Evolutionary conservation across 768 basidiomycete species (phyloP).

Genomic region (Hericium rajendrae): DNA sequence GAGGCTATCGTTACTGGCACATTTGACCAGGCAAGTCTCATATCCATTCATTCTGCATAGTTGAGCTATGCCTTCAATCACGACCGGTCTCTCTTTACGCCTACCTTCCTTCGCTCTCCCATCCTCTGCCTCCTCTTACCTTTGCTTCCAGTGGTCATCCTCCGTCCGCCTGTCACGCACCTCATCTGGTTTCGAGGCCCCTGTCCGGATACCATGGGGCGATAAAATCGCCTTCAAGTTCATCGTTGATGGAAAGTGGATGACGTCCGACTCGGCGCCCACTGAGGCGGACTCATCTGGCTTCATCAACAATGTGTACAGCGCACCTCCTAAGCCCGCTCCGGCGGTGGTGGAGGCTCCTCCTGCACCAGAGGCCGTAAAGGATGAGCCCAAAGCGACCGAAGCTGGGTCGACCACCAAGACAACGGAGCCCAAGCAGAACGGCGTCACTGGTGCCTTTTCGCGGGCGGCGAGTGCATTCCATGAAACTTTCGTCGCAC

Average conservation of each 20-base stretch:
- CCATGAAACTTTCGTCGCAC: background rate
- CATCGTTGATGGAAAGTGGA: constrained; percentile 27
- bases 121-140: constrained; percentile 6
- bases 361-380: background rate
- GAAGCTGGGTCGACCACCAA: background rate
- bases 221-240: constrained; percentile 25
- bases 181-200: constrained; percentile 19
- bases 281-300: constrained; percentile 19
- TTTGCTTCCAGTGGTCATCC: constrained; percentile 17
- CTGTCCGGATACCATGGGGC: constrained; percentile 18
- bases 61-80: constrained; percentile 10
- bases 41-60: background rate
- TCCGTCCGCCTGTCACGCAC: constrained; percentile 21
- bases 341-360: background rate
- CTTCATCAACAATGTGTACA: constrained; percentile 24
- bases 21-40: constrained; percentile 15
- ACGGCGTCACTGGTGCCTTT: background rate
- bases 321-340: constrained; percentile 13
- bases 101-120: constrained; percentile 10
- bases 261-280: constrained; percentile 18
- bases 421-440: background rate
- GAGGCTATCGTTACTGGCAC: constrained; percentile 15
- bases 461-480: background rate
- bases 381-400: background rate
- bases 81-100: constrained; percentile 11